Percentiles rank a stretch among this genome's conserved stretches.
These are phyloP conservation scores for Tubosaeta brunneosetosa DNA, from an alignment of 768 basidiomycete genomes.

Conservation along the genomic window DNA sequence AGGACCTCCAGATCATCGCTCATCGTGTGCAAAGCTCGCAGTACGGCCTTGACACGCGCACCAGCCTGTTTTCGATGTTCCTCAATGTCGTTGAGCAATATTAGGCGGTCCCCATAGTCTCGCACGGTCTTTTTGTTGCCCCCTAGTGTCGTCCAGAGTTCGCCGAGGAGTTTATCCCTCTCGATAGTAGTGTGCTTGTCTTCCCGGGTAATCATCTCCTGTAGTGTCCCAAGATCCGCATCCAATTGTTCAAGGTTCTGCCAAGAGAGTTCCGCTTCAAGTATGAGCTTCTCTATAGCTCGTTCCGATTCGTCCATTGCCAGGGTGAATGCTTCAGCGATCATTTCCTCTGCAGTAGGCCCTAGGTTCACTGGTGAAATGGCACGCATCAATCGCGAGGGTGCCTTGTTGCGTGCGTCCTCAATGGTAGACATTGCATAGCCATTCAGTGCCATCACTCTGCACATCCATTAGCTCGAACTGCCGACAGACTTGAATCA, in stretches of 20 bases:
- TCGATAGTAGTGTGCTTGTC: slow-evolving; percentile 41
- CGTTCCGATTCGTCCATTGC: slow-evolving; percentile 57
- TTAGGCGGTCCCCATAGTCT: slow-evolving; percentile 48
- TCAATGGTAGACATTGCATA: slow-evolving; percentile 61
- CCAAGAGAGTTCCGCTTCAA: slow-evolving; percentile 62
- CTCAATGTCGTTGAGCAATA: slow-evolving; percentile 50
- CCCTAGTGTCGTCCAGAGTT: slow-evolving; percentile 68
- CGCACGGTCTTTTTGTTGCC: slow-evolving; percentile 50
- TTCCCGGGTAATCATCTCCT: slow-evolving; percentile 60
- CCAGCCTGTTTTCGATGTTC: slow-evolving; percentile 57
- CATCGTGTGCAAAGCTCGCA: slow-evolving; percentile 59
- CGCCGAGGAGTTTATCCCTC: slow-evolving; percentile 51
- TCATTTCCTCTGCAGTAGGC: slow-evolving; percentile 39
- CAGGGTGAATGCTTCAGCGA: slow-evolving; percentile 51
- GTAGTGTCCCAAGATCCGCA: slow-evolving; percentile 49
- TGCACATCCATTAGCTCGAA: slow-evolving; percentile 24
- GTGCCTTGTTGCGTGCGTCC: slow-evolving; percentile 25
- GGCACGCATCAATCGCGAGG: slow-evolving; percentile 29
- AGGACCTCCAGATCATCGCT: slow-evolving; percentile 74
- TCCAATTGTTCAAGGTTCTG: slow-evolving; percentile 60
- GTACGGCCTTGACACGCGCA: slow-evolving; percentile 60
- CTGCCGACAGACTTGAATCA: background rate
- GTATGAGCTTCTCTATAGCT: slow-evolving; percentile 50
- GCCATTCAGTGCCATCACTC: slow-evolving; percentile 71
- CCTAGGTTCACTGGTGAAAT: slow-evolving; percentile 38